Evolutionary conservation across 306 rosid species (phyloP), one percentile per base, ranked within the genome.

Genomic region (Morella rubra): DNA sequence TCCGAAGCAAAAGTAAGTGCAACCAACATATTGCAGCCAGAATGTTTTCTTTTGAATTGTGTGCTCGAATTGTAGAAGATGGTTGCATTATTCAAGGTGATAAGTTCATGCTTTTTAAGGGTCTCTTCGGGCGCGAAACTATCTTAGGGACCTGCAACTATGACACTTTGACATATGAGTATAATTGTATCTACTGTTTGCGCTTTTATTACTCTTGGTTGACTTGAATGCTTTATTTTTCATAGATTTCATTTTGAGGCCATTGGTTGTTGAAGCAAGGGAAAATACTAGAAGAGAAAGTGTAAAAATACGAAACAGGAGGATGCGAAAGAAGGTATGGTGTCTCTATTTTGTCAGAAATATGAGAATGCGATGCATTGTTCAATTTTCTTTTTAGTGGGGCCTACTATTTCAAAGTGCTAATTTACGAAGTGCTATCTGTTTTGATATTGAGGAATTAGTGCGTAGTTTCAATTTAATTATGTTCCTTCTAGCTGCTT

Each of bases 241-340:
- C 55, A 62, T 79, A 92, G 98, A 69, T 84, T 80, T 82, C 22
- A 37, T 67, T 45, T 73, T 27, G 87, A 88, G 72, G 77, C 86
- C 88, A 40, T 42, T 89, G 13, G 85, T 83, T 54, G 65, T 88
- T 59, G 79, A 86, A 80, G 95, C 90, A 42, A 89, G 93, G 74
- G 92, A 79, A 71, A 86, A 82, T 71, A 74, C 88, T 22, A 87
- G 87, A 81, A 85, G 40, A 59, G 96, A 92, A 82, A 92, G 83
- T 77, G 80, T 89, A 8, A 94, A 90, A 89, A 81, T 81, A 75
- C 86, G 82, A 44, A 92, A 89, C 77, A 83, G 90, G 77, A 95
- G 88, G 85, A 85, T 73, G 84, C 89, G 60, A 75, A 88, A 90
- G 84, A 95, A 90, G 95, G 98, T 90, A 52, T 54, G 60, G 10